Percentiles rank a stretch among this genome's conserved stretches.
phyloP scores from a whole-genome alignment of 2,329 filamentous ascomycete genomes.

The Apiospora saccharicola region DNA sequence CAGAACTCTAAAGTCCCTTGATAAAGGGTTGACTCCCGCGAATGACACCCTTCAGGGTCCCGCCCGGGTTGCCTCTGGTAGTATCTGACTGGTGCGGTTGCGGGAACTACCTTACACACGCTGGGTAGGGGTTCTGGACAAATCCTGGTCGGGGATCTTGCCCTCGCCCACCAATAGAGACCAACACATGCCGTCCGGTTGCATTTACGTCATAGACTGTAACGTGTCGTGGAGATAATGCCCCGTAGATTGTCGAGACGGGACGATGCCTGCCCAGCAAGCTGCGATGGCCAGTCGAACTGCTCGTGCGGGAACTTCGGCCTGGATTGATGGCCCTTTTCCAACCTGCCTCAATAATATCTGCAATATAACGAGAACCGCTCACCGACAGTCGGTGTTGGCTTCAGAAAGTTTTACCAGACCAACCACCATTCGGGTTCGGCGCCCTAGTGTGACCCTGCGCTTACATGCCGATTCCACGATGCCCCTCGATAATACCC shows the following conservation, averaged over 20 bases:
- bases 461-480: neutral
- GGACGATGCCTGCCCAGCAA: neutral
- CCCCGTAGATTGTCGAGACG: neutral
- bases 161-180: neutral
- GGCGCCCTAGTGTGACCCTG: neutral
- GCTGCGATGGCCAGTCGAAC: neutral
- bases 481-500: too few species aligned
- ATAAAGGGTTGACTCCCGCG: too few species aligned
- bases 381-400: neutral
- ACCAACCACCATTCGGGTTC: neutral
- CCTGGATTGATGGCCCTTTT: neutral
- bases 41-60: neutral
- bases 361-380: neutral
- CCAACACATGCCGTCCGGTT: too few species aligned
- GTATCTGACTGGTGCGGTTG: neutral
- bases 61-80: neutral
- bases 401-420: neutral
- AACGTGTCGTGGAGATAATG: neutral
- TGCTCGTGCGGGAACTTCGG: neutral
- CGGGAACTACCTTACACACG: neutral
- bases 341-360: too few species aligned
- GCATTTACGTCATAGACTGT: neutral
- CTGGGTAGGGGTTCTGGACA: neutral
- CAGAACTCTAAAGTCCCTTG: neutral
- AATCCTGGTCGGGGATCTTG: conserved; percentile 3